Evolutionary conservation across 805 yeast species (phyloP).

Genomic region (Blastobotrys peoriensis): DNA sequence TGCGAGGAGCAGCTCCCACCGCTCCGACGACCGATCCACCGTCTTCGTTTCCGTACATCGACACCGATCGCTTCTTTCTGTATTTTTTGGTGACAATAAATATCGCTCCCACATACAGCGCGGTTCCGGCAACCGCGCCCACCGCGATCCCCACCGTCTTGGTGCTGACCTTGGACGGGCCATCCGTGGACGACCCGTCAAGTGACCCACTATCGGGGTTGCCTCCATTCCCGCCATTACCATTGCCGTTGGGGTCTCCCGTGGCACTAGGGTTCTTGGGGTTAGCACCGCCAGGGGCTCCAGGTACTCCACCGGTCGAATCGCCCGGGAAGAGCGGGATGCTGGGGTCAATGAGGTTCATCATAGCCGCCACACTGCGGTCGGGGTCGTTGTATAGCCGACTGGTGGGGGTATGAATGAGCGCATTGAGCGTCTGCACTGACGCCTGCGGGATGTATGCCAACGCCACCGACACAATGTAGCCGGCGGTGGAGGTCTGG

Average conservation of each 20-base stretch:
- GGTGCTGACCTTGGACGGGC: slow-evolving; percentile 34
- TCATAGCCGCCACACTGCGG: slow-evolving; percentile 49
- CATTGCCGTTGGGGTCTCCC: neutral
- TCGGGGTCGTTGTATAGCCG: slow-evolving; percentile 54
- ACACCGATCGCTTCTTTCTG: slow-evolving; percentile 24
- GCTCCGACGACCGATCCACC: slow-evolving; percentile 1
- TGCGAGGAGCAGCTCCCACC: slow-evolving; percentile 13
- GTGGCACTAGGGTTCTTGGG: slow-evolving; percentile 15
- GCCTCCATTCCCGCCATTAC: slow-evolving; percentile 3
- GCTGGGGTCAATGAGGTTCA: slow-evolving; percentile 64
- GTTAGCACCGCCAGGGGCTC: slow-evolving; percentile 6
- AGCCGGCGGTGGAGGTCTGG: slow-evolving; percentile 47
- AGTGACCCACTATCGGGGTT: slow-evolving; percentile 10
- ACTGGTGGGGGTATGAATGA: slow-evolving; percentile 49
- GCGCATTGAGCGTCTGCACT: slow-evolving; percentile 43
- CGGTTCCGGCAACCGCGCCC: slow-evolving; percentile 77
- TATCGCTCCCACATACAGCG: slow-evolving; percentile 56
- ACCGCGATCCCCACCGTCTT: slow-evolving; percentile 71
- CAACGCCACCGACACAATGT: slow-evolving; percentile 82
- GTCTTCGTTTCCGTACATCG: slow-evolving; percentile 14
- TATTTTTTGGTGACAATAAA: slow-evolving; percentile 48
- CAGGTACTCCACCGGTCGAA: slow-evolving; percentile 23
- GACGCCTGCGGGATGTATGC: slow-evolving; percentile 65
- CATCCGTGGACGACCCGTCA: slow-evolving; percentile 12
- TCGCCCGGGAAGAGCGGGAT: slow-evolving; percentile 42